Evolutionary conservation across 768 basidiomycete species (phyloP).

Genomic region (Hortiboletus flavorubellus): DNA sequence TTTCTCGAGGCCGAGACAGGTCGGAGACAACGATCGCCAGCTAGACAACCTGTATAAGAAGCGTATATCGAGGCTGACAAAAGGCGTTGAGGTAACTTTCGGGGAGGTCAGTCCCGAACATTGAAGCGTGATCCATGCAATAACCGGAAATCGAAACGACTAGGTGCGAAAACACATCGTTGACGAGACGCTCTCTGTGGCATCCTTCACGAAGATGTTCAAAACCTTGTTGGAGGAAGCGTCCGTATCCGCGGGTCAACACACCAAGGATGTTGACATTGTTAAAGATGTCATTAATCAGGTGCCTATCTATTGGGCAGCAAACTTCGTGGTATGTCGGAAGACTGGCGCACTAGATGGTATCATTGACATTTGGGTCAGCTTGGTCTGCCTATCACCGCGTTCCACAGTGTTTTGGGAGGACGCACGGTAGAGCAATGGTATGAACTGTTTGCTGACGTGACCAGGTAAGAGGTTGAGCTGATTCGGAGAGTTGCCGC

Average conservation of each 20-base stretch:
- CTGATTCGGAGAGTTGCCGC: background rate
- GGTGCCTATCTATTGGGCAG: slow-evolving; percentile 60
- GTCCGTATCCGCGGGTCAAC: slow-evolving; percentile 1
- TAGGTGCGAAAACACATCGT: slow-evolving; percentile 16
- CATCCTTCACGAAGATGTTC: slow-evolving; percentile 11
- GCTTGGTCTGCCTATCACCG: slow-evolving; percentile 34
- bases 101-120: slow-evolving; percentile 11
- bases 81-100: background rate
- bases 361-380: background rate
- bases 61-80: slow-evolving; percentile 20
- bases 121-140: background rate
- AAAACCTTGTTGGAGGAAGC: slow-evolving; percentile 7
- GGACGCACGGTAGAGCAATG: slow-evolving; percentile 41
- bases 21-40: background rate
- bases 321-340: slow-evolving; percentile 49
- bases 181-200: slow-evolving; percentile 9
- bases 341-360: background rate
- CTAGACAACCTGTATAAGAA: slow-evolving; percentile 6
- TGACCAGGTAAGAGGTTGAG: slow-evolving; percentile 29
- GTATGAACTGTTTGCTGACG: slow-evolving; percentile 47
- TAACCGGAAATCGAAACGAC: background rate
- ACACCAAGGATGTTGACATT: slow-evolving; percentile 47
- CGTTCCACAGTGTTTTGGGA: slow-evolving; percentile 37
- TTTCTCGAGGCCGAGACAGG: slow-evolving; percentile 49
- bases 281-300: slow-evolving; percentile 65